Evolutionary conservation across 2,329 filamentous ascomycete genomes (phyloP).

Genomic region (Calonectria hongkongensis): DNA sequence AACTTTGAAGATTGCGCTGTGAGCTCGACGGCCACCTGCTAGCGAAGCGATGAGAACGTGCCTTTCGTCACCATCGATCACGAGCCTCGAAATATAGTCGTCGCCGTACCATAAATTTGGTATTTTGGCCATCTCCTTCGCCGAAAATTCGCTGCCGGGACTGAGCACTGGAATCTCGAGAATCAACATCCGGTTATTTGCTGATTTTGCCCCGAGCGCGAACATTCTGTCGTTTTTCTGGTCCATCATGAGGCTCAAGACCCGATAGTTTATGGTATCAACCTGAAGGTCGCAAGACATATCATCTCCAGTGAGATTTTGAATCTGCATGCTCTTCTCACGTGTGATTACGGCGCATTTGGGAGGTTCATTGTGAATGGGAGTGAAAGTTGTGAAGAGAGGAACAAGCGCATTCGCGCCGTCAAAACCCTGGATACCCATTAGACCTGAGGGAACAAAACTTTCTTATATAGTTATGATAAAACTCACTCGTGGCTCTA

Average conservation of each 20-base stretch:
- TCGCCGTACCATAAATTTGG: background rate
- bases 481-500: conserved; percentile 1
- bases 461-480: no score
- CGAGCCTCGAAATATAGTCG: conserved; percentile 9
- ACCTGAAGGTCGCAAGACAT: background rate
- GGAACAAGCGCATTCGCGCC: conserved; percentile 7
- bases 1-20: conserved; percentile 20
- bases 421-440: conserved; percentile 11
- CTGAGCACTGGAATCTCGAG: background rate
- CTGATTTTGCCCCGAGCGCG: conserved; percentile 3
- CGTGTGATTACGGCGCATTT: conserved; percentile 14
- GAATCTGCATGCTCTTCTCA: conserved; percentile 8
- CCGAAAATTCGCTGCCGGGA: background rate
- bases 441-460: background rate
- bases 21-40: background rate
- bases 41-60: conserved; percentile 7
- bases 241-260: conserved; percentile 27
- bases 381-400: conserved; percentile 28
- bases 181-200: background rate
- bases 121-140: background rate
- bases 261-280: conserved; percentile 3
- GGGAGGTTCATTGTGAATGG: conserved; percentile 8
- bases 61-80: conserved; percentile 5
- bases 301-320: background rate
- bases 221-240: conserved; percentile 9